A percentile compares a stretch with the other conserved stretches of the same genome.
Conservation (phyloP, 768 basidiomycete species). For the Leccinellum rugosiceps region DNA sequence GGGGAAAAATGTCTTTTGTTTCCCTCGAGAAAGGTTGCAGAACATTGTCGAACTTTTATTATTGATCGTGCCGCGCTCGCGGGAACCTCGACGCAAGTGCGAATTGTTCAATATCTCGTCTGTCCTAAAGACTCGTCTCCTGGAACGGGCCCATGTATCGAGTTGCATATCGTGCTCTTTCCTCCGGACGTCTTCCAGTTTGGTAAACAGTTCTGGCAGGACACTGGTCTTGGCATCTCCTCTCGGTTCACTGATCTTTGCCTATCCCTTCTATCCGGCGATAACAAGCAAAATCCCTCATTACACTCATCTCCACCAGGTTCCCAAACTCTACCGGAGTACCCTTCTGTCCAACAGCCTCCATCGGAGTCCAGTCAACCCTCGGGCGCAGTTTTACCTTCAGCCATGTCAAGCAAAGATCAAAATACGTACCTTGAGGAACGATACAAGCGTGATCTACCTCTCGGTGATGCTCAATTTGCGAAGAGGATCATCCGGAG, state of each 20-base stretch:
- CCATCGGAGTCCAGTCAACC: slow-evolving; percentile 9
- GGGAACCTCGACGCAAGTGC: slow-evolving; percentile 44
- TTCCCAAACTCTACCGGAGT: slow-evolving; percentile 10
- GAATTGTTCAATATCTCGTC: slow-evolving; percentile 69
- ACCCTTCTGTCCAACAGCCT: slow-evolving; percentile 25
- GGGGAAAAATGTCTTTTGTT: slow-evolving; percentile 79
- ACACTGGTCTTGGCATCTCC: slow-evolving; percentile 86
- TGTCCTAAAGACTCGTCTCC: slow-evolving; percentile 50
- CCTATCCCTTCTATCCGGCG: slow-evolving; percentile 59
- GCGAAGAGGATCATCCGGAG: slow-evolving; percentile 87
- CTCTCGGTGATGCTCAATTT: slow-evolving; percentile 62
- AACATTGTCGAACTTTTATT: slow-evolving; percentile 73
- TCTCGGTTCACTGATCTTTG: slow-evolving; percentile 86
- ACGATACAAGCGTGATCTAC: slow-evolving; percentile 91
- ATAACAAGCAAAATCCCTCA: slow-evolving; percentile 28
- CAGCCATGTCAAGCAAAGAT: slow-evolving; percentile 58
- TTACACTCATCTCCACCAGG: slow-evolving; percentile 28
- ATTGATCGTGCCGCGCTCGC: slow-evolving; percentile 43
- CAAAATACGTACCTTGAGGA: slow-evolving; percentile 83
- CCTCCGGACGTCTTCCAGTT: slow-evolving; percentile 53
- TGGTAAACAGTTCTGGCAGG: slow-evolving; percentile 96
- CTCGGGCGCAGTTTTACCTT: slow-evolving; percentile 5
- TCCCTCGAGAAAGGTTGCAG: slow-evolving; percentile 68
- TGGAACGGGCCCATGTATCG: slow-evolving; percentile 37
- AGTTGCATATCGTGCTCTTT: slow-evolving; percentile 83